These are phyloP conservation scores for Darksidea phi DNA, from an alignment of 495 filamentous ascomycete genomes.

Conservation along the genomic window DNA sequence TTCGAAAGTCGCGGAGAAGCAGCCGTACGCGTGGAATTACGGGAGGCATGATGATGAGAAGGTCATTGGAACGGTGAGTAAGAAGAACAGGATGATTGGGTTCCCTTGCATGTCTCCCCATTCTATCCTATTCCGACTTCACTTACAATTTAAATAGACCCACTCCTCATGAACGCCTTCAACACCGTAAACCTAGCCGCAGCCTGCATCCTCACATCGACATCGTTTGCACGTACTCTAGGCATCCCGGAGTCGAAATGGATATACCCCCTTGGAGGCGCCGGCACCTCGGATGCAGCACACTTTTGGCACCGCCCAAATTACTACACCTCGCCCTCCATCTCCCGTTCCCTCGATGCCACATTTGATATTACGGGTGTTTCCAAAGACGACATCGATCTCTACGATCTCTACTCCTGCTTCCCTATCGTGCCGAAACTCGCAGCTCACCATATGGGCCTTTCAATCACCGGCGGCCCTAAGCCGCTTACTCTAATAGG, in stretches of 20 bases:
- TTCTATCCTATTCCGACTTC: neutral
- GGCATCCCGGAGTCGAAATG: slow-evolving; percentile 51
- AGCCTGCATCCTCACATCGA: slow-evolving; percentile 54
- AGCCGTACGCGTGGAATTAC: slow-evolving; percentile 51
- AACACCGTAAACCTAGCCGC: slow-evolving; percentile 57
- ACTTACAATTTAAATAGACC: slow-evolving; percentile 46
- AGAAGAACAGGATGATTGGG: slow-evolving; percentile 57
- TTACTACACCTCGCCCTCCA: slow-evolving; percentile 50
- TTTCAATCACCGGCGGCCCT: slow-evolving; percentile 42
- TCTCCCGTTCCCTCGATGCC: slow-evolving; percentile 53
- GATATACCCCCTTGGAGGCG: slow-evolving; percentile 58
- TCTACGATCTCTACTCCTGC: slow-evolving; percentile 60
- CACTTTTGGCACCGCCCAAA: slow-evolving; percentile 57
- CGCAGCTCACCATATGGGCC: slow-evolving; percentile 52
- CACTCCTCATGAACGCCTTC: slow-evolving; percentile 62
- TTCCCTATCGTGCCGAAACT: slow-evolving; percentile 62
- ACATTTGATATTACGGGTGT: slow-evolving; percentile 44
- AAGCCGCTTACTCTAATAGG: slow-evolving; percentile 56
- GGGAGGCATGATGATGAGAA: slow-evolving; percentile 44
- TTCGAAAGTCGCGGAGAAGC: slow-evolving; percentile 47
- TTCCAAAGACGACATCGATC: slow-evolving; percentile 48
- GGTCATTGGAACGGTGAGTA: slow-evolving; percentile 47
- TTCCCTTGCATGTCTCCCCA: slow-evolving; percentile 46
- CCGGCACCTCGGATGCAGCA: slow-evolving; percentile 51
- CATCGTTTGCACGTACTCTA: slow-evolving; percentile 50